Base-by-base conservation (phyloP, 352 stramenopile genomes). In the Pythium brachiatum region DNA sequence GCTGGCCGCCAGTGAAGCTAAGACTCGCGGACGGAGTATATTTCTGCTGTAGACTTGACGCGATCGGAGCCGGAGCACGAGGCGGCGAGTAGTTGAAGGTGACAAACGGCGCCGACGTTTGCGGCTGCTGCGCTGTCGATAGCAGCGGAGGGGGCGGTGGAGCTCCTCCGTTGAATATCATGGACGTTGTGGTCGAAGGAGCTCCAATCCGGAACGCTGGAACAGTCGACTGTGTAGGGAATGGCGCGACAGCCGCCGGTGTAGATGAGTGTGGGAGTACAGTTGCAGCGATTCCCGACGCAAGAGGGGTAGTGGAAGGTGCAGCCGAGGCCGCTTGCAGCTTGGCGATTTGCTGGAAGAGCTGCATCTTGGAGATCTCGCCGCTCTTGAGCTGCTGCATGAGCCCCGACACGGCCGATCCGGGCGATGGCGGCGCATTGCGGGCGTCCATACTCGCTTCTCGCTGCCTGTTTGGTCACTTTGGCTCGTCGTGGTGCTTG, bases 301-400 rank as follows among this genome's bases (percentile, higher is more conserved):
- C 21, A 7, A 50, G 8, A 6, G 23, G 25, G 16, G 23, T 5
- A n/a, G 50, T 15, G 3, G 36, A 32, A 12, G 20, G 26, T n/a
- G 53, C 27, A 11, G 53, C 21, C 5, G 43, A n/a, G 6, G 55
- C 50, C 31, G 66, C 61, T 64, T 91, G 83, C 4, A 94, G 82
- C 62, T 79, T 83, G 25, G 85, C 85, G 25, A 94, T 81, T 57
- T 90, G 78, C 66, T 92, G 79, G 69, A 94, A 94, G 50, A 94
- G 74, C 65, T 94, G 78, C 75, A 89, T 88, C 60, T 91, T 92
- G 39, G 83, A 89, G 68, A 94, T 94, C 57, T 91, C 81, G 21
- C 85, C 85, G 55, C 65, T 87, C 66, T 94, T 94, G 34, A 94
- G 76, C 66, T 92, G 83, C 67, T 90, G 80, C 79, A 94, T 89